These are phyloP conservation scores for Tetrapyrgos nigripes DNA, from an alignment of 1,284 basidiomycete genomes.

Conservation along the genomic window DNA sequence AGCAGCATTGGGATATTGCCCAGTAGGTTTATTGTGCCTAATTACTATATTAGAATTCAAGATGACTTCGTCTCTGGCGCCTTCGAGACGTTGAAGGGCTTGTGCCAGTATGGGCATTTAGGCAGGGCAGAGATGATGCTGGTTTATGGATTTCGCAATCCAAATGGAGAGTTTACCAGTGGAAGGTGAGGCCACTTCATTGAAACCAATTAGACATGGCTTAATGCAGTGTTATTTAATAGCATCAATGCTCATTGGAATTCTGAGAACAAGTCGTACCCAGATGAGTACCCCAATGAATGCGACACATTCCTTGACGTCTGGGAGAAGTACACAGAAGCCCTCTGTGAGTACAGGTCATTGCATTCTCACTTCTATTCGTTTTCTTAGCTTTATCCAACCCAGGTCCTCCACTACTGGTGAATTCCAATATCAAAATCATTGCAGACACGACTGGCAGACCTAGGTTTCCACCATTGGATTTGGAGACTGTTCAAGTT, in stretches of 20 bases:
- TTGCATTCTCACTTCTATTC: neutral
- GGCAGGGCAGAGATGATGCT: neutral
- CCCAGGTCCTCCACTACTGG: no score
- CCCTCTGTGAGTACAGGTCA: neutral
- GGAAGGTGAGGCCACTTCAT: neutral
- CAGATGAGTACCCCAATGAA: neutral
- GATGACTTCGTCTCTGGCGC: neutral
- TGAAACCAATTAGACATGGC: no score
- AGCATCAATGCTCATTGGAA: neutral
- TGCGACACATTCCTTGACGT: neutral
- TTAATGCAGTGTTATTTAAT: neutral
- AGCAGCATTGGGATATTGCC: neutral
- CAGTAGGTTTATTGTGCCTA: neutral
- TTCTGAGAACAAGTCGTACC: neutral
- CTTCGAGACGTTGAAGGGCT: neutral
- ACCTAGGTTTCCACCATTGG: no score
- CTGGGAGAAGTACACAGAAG: neutral
- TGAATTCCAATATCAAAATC: no score
- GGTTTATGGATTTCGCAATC: neutral
- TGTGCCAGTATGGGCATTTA: slow-evolving; percentile 1
- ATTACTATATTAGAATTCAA: neutral
- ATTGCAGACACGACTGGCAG: no score
- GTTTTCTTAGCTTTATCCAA: neutral
- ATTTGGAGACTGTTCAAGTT: no score
- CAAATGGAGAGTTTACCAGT: neutral